Evolutionary conservation across 768 basidiomycete species (phyloP).

Genomic region (Neoboletus brunneissimus): DNA sequence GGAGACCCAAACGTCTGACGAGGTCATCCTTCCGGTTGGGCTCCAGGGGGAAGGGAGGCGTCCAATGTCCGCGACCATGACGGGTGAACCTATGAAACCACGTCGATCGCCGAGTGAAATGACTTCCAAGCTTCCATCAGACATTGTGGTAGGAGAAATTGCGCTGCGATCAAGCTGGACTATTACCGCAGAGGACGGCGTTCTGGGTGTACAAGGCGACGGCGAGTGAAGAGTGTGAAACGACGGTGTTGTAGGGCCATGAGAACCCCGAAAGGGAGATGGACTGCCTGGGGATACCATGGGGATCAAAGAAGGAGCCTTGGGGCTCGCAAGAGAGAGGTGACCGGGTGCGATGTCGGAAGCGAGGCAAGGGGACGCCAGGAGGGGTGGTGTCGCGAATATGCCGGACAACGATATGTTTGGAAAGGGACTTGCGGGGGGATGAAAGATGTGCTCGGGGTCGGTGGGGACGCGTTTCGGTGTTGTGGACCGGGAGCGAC

Average conservation of each 20-base stretch:
- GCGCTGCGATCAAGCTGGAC: slow-evolving; percentile 22
- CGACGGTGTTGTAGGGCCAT: background rate
- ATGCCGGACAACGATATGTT: slow-evolving; percentile 20
- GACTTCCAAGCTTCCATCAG: slow-evolving; percentile 23
- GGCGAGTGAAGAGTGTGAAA: slow-evolving; percentile 7
- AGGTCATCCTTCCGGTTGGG: slow-evolving; percentile 11
- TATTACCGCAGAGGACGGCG: slow-evolving; percentile 13
- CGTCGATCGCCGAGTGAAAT: slow-evolving; percentile 20
- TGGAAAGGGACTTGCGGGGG: slow-evolving; percentile 16
- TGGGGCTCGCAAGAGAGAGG: background rate
- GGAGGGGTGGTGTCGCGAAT: slow-evolving; percentile 7
- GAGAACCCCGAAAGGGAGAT: slow-evolving; percentile 1
- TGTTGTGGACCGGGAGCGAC: slow-evolving; percentile 4
- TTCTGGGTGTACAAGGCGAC: slow-evolving; percentile 9
- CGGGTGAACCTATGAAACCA: slow-evolving; percentile 7
- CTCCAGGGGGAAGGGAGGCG: slow-evolving; percentile 33
- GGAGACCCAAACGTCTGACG: slow-evolving; percentile 25
- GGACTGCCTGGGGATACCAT: slow-evolving; percentile 4
- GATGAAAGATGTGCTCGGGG: slow-evolving; percentile 12
- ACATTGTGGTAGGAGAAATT: slow-evolving; percentile 24
- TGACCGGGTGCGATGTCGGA: slow-evolving; percentile 1
- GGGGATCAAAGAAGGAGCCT: background rate
- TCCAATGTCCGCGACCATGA: background rate
- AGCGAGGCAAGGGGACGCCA: background rate
- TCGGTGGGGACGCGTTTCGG: background rate